Evolutionary conservation across 2,329 filamentous ascomycete species (phyloP), one percentile per base, ranked within the genome.

Genomic region (Fusarium keratoplasticum): DNA sequence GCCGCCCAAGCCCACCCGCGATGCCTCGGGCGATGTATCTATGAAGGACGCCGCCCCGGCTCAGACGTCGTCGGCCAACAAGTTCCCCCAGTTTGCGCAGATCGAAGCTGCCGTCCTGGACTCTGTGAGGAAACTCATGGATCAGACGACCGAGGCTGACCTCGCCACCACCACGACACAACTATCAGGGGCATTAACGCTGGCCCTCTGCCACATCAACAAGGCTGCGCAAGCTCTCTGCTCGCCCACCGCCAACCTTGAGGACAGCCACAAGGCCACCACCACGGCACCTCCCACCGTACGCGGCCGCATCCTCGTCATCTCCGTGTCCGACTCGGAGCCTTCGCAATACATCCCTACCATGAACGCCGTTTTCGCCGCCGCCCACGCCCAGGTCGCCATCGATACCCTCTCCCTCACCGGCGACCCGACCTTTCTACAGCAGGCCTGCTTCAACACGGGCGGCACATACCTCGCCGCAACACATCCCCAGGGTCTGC

Each of bases 351-450:
- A 99, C 85, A 99, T 99, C 65, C 93, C 96, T 1, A 96, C 97
- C 76, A 99, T 99, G 96, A 99, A 99, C 84, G 91, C 93, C 78
- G 97, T 98, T 70, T 99, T 99, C 83, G 96, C 96, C 3, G 96
- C 96, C 68, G 94, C 97, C 79, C 92, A 96, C 73, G 89, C 95
- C 64, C 90, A 91, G 77, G 95, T 99, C 73, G 94, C 95, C 27
- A 95, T 99, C 78, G 96, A 99, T 82, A 96, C 98, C 36, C 89
- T 97, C 70, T 93, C 97, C 75, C 87, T 99, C 14, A 91, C 93
- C 47, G 95, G 94, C 25, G 91, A 95, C 76, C 94, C 96, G 0
- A 95, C 97, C 13, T 97, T 99, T 82, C 87, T 99, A 58, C 96
- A 99, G 81, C 96, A 99, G 84, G 96, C 96, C 16, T 87, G 86